Evolutionary conservation across 768 basidiomycete species (phyloP).

Genomic region (Collybia mongolica): DNA sequence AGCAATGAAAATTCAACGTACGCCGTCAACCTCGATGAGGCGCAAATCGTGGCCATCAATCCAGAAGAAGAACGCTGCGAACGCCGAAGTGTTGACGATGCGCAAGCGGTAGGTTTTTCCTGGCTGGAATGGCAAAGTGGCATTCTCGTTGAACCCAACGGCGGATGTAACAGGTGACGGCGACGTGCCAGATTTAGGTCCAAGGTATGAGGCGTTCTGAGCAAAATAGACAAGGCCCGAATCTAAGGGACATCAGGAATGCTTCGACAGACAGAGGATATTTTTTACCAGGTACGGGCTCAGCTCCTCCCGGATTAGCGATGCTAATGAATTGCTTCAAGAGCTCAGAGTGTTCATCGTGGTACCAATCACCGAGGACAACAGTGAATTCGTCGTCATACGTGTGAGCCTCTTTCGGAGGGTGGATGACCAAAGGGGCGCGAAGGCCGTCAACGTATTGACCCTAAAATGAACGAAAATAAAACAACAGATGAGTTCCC

Average conservation of each 20-base stretch:
- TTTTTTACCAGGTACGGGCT: slow-evolving; percentile 78
- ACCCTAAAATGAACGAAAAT: slow-evolving; percentile 40
- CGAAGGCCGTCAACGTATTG: slow-evolving; percentile 94
- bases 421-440: slow-evolving; percentile 80
- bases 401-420: slow-evolving; percentile 56
- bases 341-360: slow-evolving; percentile 65
- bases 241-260: slow-evolving; percentile 38
- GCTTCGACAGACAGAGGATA: background rate
- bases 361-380: slow-evolving; percentile 91
- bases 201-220: slow-evolving; percentile 70
- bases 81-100: slow-evolving; percentile 79
- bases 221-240: slow-evolving; percentile 83
- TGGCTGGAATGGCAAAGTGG: slow-evolving; percentile 77
- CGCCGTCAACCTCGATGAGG: slow-evolving; percentile 83
- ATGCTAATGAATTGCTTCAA: slow-evolving; percentile 66
- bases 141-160: slow-evolving; percentile 86
- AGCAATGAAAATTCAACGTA: slow-evolving; percentile 31
- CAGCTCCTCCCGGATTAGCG: slow-evolving; percentile 78
- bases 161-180: slow-evolving; percentile 49
- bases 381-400: slow-evolving; percentile 94
- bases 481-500: background rate
- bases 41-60: slow-evolving; percentile 87
- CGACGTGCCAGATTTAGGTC: slow-evolving; percentile 51
- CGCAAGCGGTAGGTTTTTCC: slow-evolving; percentile 91
- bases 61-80: slow-evolving; percentile 81